phyloP scores from a whole-genome alignment of 306 rosid genomes.

The Crotalaria pallida region DNA sequence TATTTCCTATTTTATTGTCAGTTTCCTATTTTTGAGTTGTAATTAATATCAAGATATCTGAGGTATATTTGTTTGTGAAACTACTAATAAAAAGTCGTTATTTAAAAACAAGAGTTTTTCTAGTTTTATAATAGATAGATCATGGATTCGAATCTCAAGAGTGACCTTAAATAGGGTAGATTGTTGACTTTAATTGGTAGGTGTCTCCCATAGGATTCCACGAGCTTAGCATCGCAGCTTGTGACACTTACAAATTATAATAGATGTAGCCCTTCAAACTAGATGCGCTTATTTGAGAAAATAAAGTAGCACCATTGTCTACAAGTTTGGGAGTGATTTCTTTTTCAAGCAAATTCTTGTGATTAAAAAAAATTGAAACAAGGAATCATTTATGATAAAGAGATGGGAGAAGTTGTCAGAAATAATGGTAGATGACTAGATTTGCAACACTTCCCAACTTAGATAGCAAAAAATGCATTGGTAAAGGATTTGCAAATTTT shows the following conservation, averaged over 20 bases:
- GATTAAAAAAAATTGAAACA: not conserved
- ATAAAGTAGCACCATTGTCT: too few relatives aligned
- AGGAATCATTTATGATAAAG: not conserved
- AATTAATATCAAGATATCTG: not conserved
- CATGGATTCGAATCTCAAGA: too few relatives aligned
- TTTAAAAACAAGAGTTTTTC: not conserved
- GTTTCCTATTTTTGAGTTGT: not conserved
- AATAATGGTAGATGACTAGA: not conserved
- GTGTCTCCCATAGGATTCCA: too few relatives aligned
- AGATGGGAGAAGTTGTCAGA: not conserved
- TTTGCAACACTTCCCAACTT: not conserved
- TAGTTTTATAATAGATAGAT: too few relatives aligned
- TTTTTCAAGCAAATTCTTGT: not conserved
- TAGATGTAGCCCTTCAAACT: too few relatives aligned
- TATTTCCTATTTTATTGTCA: not conserved
- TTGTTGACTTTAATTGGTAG: too few relatives aligned
- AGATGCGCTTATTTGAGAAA: too few relatives aligned
- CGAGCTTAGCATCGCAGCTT: too few relatives aligned
- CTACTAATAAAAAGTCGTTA: not conserved
- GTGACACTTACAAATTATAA: too few relatives aligned
- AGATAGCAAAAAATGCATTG: not conserved
- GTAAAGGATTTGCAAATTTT: not conserved
- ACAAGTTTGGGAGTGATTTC: not conserved
- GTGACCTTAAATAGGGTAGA: too few relatives aligned
- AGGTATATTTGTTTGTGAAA: not conserved